Base-by-base conservation (phyloP, 768 basidiomycete genomes). In the Neoboletus magnificus region DNA sequence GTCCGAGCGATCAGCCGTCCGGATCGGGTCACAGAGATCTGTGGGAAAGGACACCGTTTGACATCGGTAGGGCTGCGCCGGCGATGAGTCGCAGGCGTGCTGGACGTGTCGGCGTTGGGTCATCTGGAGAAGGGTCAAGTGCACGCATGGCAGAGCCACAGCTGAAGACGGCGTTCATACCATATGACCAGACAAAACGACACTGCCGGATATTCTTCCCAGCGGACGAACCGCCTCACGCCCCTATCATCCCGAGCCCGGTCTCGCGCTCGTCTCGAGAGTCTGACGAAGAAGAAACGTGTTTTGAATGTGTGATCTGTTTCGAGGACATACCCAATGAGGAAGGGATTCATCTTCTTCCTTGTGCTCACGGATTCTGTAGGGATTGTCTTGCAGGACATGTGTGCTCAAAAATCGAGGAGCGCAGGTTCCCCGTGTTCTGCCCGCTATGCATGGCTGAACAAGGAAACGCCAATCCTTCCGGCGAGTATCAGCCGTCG, bases 381-480 rank as follows among this genome's bases (percentile, higher is more conserved):
- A 74, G 78, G 46, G 65, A 68, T 5, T 87, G 87, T 62, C 63
- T 85, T 25, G 67, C 62, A 35, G 58, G 64, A 11, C 76, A 83
- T 41, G 70, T 80, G 5, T 62, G 61, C 32, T 71, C 78, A 13
- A 79, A 78, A 62, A 71, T 87, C 22, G 70, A 73, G 16, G 81
- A 83, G 35, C 75, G 74, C 52, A 75, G 70, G 23, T 86, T 77
- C 47, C 86, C 86, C 1, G 79, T 87, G 25, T 66, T 78, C 18
- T 88, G 86, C 61, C 87, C 86, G 1, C 54, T 77, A 22, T 87
- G 87, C 57, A 66, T 74, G 29, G 67, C 74, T 5, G 74, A 75
- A 22, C 61, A 61, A 9, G 58, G 60, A 15, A 66, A 66, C 6
- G 44, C 52, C 3, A 71, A 54, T 29, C 71, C 71, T 9, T 70